Conservation (phyloP, 768 basidiomycete species). For the Collybia sp. region DNA sequence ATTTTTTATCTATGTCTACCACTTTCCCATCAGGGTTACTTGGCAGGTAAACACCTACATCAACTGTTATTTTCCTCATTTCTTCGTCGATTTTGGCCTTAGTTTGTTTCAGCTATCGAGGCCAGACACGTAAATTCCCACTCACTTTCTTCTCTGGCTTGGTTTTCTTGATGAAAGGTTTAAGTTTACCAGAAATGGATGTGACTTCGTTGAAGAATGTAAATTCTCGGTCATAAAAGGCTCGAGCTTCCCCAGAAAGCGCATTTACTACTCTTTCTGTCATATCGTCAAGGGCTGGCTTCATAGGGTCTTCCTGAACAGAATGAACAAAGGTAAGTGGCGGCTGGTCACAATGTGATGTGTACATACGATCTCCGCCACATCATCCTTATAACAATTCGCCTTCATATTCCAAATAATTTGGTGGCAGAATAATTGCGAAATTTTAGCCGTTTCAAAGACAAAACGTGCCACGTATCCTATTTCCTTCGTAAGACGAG, state of each 20-base stretch:
- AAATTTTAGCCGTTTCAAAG: constrained; percentile 95
- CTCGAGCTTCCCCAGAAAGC: constrained; percentile 82
- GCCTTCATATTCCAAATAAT: constrained; percentile 99
- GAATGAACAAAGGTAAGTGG: constrained; percentile 2
- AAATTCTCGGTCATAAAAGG: constrained; percentile 94
- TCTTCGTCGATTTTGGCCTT: constrained; percentile 99
- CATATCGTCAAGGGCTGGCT: constrained; percentile 89
- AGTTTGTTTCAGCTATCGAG: constrained; percentile 3
- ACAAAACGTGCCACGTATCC: constrained; percentile 95
- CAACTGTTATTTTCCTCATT: constrained; percentile 93
- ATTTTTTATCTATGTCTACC: constrained; percentile 96
- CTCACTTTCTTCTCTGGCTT: constrained; percentile 94
- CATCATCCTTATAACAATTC: constrained; percentile 92
- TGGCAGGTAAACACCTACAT: constrained; percentile 94
- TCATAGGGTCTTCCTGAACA: constrained; percentile 87
- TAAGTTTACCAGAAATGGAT: constrained; percentile 95
- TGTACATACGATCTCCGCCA: constrained; percentile 67
- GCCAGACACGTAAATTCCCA: not conserved
- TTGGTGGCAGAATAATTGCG: constrained; percentile 97
- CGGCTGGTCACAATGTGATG: not conserved
- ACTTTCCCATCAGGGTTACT: constrained; percentile 97
- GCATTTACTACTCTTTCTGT: constrained; percentile 75
- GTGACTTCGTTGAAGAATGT: constrained; percentile 95
- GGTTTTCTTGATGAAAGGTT: constrained; percentile 91
- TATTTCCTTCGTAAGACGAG: constrained; percentile 19